Conservation (phyloP, 768 basidiomycete genomes). For the Pisolithus tinctorius region DNA sequence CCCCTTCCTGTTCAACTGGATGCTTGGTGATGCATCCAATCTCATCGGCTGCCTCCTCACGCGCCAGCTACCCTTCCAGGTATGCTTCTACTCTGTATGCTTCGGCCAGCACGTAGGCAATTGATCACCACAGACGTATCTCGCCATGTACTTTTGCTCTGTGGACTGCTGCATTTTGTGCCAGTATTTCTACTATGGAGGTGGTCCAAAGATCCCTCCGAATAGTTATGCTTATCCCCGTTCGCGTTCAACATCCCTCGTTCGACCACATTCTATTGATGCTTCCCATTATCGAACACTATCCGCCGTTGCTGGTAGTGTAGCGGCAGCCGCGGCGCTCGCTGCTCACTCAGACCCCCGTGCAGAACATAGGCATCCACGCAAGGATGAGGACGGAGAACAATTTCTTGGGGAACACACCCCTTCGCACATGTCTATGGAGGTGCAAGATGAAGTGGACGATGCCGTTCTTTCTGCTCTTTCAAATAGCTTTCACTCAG, state of each 20-base stretch:
- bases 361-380: constrained; percentile 22
- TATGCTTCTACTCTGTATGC: constrained; percentile 27
- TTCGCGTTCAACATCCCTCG: constrained; percentile 35
- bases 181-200: constrained; percentile 79
- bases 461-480: constrained; percentile 51
- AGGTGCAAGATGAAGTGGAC: constrained; percentile 36
- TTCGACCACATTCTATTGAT: constrained; percentile 46
- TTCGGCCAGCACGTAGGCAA: background rate
- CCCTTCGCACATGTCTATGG: constrained; percentile 15
- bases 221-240: constrained; percentile 33
- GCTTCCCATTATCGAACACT: constrained; percentile 62
- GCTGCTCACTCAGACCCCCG: constrained; percentile 55
- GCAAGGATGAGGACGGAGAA: constrained; percentile 21
- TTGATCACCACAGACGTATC: constrained; percentile 57
- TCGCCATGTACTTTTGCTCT: constrained; percentile 85
- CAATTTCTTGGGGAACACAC: constrained; percentile 15
- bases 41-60: constrained; percentile 88
- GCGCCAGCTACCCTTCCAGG: constrained; percentile 92
- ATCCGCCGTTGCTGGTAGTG: constrained; percentile 63
- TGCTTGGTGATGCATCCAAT: constrained; percentile 92
- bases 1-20: constrained; percentile 92
- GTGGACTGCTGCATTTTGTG: constrained; percentile 70
- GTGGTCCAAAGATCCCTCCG: constrained; percentile 28
- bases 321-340: constrained; percentile 64
- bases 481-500: constrained; percentile 75